A percentile compares a stretch with the other conserved stretches of the same genome.
Conservation (phyloP, 2,329 filamentous ascomycete species). For the Trichothecium sympodiale region DNA sequence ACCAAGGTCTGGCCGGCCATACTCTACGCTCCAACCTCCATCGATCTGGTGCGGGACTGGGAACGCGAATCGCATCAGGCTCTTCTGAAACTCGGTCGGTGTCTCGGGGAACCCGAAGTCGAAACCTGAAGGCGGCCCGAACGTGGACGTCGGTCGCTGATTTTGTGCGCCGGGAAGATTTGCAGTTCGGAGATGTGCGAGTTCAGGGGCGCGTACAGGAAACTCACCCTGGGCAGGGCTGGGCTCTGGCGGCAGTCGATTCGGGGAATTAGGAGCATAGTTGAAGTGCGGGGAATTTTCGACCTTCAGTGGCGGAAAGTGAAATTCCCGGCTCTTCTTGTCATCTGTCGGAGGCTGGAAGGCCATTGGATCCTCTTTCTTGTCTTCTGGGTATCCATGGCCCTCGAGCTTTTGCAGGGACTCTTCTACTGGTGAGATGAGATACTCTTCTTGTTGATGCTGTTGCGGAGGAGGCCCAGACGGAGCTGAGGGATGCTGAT, state of each 20-base stretch:
- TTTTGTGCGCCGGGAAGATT: constrained; percentile 20
- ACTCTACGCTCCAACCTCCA: constrained; percentile 85
- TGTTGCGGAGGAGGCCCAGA: constrained; percentile 3
- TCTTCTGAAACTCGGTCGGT: constrained; percentile 81
- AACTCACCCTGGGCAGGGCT: constrained; percentile 12
- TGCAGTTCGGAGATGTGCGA: constrained; percentile 43
- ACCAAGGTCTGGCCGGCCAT: constrained; percentile 78
- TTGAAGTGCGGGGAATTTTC: constrained; percentile 48
- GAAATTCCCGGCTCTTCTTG: constrained; percentile 29
- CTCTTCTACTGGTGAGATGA: constrained; percentile 24
- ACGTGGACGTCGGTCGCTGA: constrained; percentile 41
- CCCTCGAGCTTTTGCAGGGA: constrained; percentile 39
- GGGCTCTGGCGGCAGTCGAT: constrained; percentile 14
- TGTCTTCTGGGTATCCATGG: constrained; percentile 32
- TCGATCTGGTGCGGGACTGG: constrained; percentile 56
- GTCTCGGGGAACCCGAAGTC: constrained; percentile 76
- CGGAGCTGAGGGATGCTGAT: constrained; percentile 16
- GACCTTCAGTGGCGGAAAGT: constrained; percentile 43
- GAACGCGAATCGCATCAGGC: constrained; percentile 82
- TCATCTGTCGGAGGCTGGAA: neutral
- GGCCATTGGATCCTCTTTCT: constrained; percentile 15
- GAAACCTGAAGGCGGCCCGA: constrained; percentile 52
- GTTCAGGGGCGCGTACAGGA: constrained; percentile 36
- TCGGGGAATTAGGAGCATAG: constrained; percentile 37
- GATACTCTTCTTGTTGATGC: neutral